These are phyloP conservation scores for Penicillium concentricum DNA, from an alignment of 2,329 filamentous ascomycete genomes.

Conservation along the genomic window DNA sequence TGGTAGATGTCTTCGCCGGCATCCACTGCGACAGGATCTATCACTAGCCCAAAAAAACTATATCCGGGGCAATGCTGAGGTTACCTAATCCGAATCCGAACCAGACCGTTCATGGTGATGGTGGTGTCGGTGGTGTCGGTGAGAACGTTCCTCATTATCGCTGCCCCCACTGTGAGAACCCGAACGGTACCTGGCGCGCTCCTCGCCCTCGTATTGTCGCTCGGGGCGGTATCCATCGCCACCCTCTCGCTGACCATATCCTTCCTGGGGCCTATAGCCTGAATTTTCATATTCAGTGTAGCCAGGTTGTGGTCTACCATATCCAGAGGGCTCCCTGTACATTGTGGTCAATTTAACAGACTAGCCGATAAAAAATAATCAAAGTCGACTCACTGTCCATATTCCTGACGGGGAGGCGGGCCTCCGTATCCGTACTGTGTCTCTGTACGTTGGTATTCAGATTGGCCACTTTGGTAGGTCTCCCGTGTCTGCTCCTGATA, in stretches of 20 bases:
- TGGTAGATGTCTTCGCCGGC: slow-evolving; percentile 37
- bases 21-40: neutral
- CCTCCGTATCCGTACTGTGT: slow-evolving; percentile 19
- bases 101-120: slow-evolving; percentile 21
- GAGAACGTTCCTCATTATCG: slow-evolving; percentile 17
- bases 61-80: neutral
- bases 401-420: slow-evolving; percentile 10
- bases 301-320: slow-evolving; percentile 16
- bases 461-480: slow-evolving; percentile 13
- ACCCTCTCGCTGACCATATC: slow-evolving; percentile 19
- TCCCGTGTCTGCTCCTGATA: slow-evolving; percentile 21
- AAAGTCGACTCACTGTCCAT: slow-evolving; percentile 24
- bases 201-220: slow-evolving; percentile 20
- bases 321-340: slow-evolving; percentile 23
- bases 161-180: slow-evolving; percentile 21
- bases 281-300: slow-evolving; percentile 17
- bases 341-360: slow-evolving; percentile 2
- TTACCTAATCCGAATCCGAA: slow-evolving; percentile 15
- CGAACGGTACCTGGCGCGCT: slow-evolving; percentile 22
- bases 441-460: slow-evolving; percentile 19
- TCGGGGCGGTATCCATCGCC: slow-evolving; percentile 23
- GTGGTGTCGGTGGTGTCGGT: slow-evolving; percentile 20
- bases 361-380: slow-evolving; percentile 9
- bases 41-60: neutral
- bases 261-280: slow-evolving; percentile 15